A percentile compares a stretch with the other conserved stretches of the same genome.
Evolutionary conservation across 768 basidiomycete species (phyloP).

Genomic region (Strobilomyces dryophilus): DNA sequence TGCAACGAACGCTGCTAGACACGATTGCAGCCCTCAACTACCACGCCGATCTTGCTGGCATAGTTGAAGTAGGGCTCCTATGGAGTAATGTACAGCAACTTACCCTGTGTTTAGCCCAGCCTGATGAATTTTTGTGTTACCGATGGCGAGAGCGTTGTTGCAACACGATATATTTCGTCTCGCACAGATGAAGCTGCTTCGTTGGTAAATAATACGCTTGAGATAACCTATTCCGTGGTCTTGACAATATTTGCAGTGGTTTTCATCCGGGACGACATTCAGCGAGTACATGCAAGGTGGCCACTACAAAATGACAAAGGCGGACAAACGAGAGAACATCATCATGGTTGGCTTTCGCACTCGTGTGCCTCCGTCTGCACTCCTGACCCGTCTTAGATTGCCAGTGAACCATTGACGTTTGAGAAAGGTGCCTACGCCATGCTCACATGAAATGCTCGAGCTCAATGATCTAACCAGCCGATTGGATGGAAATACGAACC

Average conservation of each 20-base stretch:
- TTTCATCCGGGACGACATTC: slow-evolving; percentile 92
- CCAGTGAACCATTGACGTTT: slow-evolving; percentile 93
- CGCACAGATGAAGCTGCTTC: slow-evolving; percentile 90
- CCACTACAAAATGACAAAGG: slow-evolving; percentile 93
- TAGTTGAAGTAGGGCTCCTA: slow-evolving; percentile 55
- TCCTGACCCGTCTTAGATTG: slow-evolving; percentile 47
- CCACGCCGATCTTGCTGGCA: slow-evolving; percentile 66
- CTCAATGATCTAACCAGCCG: slow-evolving; percentile 41
- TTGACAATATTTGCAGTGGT: slow-evolving; percentile 55
- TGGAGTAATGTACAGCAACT: not conserved
- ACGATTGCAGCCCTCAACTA: slow-evolving; percentile 79
- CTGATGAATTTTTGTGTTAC: slow-evolving; percentile 96
- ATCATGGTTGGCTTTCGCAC: slow-evolving; percentile 58
- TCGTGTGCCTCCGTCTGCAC: slow-evolving; percentile 1
- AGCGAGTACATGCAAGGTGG: slow-evolving; percentile 86
- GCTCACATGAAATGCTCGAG: not conserved
- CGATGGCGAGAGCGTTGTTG: slow-evolving; percentile 91
- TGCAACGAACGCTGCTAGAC: slow-evolving; percentile 84
- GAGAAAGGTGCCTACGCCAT: slow-evolving; percentile 63
- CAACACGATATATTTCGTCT: slow-evolving; percentile 92
- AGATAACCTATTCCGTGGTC: slow-evolving; percentile 1
- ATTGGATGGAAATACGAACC: slow-evolving; percentile 99
- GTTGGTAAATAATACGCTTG: slow-evolving; percentile 44
- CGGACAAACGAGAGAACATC: slow-evolving; percentile 93
- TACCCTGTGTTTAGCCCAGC: slow-evolving; percentile 54